Evolutionary conservation across 106 monocot species (phyloP).

Genomic region (Dioscorea zingiberensis): DNA sequence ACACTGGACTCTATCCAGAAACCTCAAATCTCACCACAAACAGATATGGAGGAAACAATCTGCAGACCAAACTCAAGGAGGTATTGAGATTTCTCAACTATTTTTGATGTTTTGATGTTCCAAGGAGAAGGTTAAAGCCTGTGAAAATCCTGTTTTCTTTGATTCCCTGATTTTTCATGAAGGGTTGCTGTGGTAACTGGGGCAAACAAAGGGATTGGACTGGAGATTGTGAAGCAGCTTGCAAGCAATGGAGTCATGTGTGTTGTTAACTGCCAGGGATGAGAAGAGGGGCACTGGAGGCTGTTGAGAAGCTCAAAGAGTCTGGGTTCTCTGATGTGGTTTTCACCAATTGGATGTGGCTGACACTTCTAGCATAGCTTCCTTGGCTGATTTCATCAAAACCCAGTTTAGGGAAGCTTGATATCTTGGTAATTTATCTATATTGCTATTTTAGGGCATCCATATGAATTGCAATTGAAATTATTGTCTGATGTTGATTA

Average conservation of each 20-base stretch:
- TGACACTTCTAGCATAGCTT: constrained; percentile 1
- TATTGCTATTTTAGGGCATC: not conserved
- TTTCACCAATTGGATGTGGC: constrained; percentile 18
- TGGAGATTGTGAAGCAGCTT: not conserved
- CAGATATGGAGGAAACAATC: too few relatives aligned
- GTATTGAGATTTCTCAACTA: not conserved
- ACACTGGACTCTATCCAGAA: too few relatives aligned
- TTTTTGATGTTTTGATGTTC: not conserved
- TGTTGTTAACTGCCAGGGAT: not conserved
- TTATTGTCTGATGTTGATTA: not conserved
- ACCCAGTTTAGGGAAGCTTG: constrained; percentile 17
- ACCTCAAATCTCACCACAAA: too few relatives aligned
- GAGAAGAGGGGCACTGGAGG: constrained; percentile 2
- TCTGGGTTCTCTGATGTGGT: constrained; percentile 10
- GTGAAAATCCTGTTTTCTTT: not conserved
- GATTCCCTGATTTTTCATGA: not conserved
- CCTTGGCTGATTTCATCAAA: constrained; percentile 6
- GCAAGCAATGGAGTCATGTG: not conserved
- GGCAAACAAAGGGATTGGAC: not conserved
- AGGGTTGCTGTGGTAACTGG: not conserved
- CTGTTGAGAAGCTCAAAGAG: constrained; percentile 5
- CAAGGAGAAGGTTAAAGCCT: not conserved
- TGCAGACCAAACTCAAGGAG: not conserved
- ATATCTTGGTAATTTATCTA: constrained; percentile 4
- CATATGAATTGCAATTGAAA: too few relatives aligned